Evolutionary conservation across 768 basidiomycete species (phyloP).

Genomic region (Kwoniella dendrophila): DNA sequence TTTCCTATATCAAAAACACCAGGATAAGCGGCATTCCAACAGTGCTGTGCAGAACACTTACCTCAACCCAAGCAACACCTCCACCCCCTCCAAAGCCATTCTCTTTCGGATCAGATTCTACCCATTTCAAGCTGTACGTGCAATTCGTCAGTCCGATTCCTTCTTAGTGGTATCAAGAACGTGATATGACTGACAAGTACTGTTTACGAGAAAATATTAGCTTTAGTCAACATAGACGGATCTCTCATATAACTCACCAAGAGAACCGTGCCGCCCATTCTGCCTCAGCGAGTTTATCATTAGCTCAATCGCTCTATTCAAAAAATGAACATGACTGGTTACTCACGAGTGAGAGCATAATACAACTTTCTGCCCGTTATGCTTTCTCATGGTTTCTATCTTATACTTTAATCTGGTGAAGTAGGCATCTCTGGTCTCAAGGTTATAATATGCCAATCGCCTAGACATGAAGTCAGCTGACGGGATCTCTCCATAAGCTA

Average conservation of each 20-base stretch:
- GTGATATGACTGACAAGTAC: constrained; percentile 74
- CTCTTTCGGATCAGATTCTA: constrained; percentile 70
- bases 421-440: constrained; percentile 66
- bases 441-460: constrained; percentile 67
- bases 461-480: constrained; percentile 16
- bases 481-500: neutral
- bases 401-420: constrained; percentile 66
- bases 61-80: constrained; percentile 89
- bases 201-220: constrained; percentile 49
- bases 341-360: constrained; percentile 64
- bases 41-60: constrained; percentile 48
- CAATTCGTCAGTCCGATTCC: neutral
- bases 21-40: neutral
- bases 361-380: constrained; percentile 76
- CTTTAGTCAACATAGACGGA: neutral
- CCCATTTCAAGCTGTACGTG: constrained; percentile 82
- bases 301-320: neutral
- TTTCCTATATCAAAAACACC: constrained; percentile 58
- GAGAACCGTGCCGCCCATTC: constrained; percentile 56
- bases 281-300: neutral
- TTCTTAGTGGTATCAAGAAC: neutral
- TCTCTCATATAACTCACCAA: constrained; percentile 25
- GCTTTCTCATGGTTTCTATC: constrained; percentile 76
- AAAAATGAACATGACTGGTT: neutral
- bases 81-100: constrained; percentile 67